These are phyloP conservation scores for Coccomyxa sp. DNA, from an alignment of 139 green algal genomes.

Conservation along the genomic window DNA sequence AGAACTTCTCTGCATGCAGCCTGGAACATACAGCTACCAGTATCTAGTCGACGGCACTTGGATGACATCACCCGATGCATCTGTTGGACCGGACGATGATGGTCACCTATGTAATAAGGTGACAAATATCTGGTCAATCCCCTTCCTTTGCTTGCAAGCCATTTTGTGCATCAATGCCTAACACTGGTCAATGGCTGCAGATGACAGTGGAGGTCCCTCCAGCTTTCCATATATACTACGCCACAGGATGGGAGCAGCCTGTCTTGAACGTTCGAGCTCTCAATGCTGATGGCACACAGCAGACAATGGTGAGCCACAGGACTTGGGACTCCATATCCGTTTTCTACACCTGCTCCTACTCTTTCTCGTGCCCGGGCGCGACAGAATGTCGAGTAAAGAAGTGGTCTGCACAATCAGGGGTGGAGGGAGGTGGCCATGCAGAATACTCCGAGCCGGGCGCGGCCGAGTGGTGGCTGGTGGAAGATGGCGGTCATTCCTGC, in stretches of 20 bases:
- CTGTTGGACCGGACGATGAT: constrained; percentile 26
- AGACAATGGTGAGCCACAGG: background rate
- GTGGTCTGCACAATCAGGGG: background rate
- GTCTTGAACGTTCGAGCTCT: constrained; percentile 24
- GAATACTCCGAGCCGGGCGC: constrained; percentile 27
- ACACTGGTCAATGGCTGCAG: background rate
- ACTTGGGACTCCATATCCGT: background rate
- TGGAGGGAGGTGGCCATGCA: constrained; percentile 39
- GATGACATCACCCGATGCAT: constrained; percentile 28
- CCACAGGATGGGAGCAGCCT: constrained; percentile 46
- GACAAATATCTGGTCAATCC: background rate
- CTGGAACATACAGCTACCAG: constrained; percentile 47
- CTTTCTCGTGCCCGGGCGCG: background rate
- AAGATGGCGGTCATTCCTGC: constrained; percentile 28
- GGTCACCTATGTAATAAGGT: constrained; percentile 40
- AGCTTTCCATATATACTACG: constrained; percentile 54
- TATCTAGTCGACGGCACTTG: constrained; percentile 55
- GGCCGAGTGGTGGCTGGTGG: constrained; percentile 32
- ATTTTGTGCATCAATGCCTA: background rate
- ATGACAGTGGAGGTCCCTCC: constrained; percentile 26
- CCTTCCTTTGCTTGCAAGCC: background rate
- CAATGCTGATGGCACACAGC: background rate
- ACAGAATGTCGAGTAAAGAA: too few species aligned
- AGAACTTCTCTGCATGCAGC: constrained; percentile 17
- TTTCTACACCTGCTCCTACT: too few species aligned